Base-by-base conservation (phyloP, 148 eudicot genomes). In the Heliosperma pusillum region DNA sequence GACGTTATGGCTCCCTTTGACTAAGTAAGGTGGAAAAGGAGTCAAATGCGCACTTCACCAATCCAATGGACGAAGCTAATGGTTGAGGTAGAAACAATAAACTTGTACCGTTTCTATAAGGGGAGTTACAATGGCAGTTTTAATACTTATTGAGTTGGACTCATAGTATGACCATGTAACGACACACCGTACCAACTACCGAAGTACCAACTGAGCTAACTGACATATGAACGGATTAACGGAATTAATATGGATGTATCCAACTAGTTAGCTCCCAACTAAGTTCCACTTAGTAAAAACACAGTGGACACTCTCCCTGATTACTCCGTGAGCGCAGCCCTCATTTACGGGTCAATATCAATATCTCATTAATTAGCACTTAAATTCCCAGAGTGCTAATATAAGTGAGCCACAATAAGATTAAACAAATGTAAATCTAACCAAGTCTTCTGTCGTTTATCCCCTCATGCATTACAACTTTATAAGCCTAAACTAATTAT, bases 281-380 rank as follows among this genome's bases (percentile, higher is more conserved):
- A 65, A 4, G 71, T 42, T 64, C 60, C 82, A 80, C 76, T 80
- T 21, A 30, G 70, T 80, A 47, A 76, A 72, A 66, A 67, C 66
- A 80, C 83, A 80, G 62, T 76, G 77, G 83, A 76, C 83, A 36
- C 42, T 76, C 80, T 80, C 50, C 65, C 73, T 72, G 62, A 45
- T 30, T 58, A 66, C 59, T 47, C 83, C 73, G 71, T 52, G 30
- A 68, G 73, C 72, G 17, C 15, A 71, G 83, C 83, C 80, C 72
- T 69, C 45, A 76, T 72, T 67, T 36, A 30, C 26, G 83, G 83
- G 77, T 80, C 80, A 76, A 76, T 80, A 76, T 80, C 74, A 76
- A 76, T 80, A 20, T 27, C 58, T 27, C 58, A 76, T 68, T 77
- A 52, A 76, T 76, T 69, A 69, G 58, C 79, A 76, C 66, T 76